Evolutionary conservation across 192 early-diverging fungal species (phyloP), one percentile per base, ranked within the genome.

Genomic region (Coemansia sp.): DNA sequence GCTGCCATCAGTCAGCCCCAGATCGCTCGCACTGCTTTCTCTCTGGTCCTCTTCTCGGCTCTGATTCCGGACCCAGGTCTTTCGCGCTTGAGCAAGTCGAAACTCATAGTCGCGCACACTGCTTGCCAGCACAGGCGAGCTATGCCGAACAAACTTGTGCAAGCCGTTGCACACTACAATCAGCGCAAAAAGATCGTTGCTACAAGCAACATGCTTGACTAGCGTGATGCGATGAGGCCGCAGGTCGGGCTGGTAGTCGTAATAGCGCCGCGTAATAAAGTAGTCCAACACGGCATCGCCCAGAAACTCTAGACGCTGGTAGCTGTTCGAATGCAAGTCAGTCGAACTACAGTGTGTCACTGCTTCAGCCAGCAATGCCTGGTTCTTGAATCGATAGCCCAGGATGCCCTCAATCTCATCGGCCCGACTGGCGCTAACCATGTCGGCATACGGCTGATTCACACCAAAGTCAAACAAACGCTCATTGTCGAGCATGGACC

Each of bases 251-350:
- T 91, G 87, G 66, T 88, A 88, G 42, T 89, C 66, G 68, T 89
- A 96, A 65, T 95, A 87, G 55, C 94, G 87, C 20, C 88, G 80
- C 6, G 94, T 90, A 6, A 93, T 77, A 62, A 93, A 80, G 69
- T 91, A 94, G 76, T 97, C 95, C 62, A 97, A 46, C 22, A 96
- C 80, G 0, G 90, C 92, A 62, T 92, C 90, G 46, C 96, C 96
- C 46, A 97, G 70, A 68, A 91, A 97, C 82, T 98, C 96, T 11
- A 98, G 86, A 10, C 96, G 89, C 79, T 98, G 92, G 74, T 96
- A 98, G 75, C 91, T 93, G 42, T 88, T 85, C 3, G 87, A 82
- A 6, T 61, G 49, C 1, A 86, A 78, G 41, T 88, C 81, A 16
- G 86, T 84, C 3, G 82, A 69, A 76, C 91, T 93, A 27, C 93